Evolutionary conservation across 2,329 filamentous ascomycete genomes (phyloP).

Genomic region (Verticillium isaacii): DNA sequence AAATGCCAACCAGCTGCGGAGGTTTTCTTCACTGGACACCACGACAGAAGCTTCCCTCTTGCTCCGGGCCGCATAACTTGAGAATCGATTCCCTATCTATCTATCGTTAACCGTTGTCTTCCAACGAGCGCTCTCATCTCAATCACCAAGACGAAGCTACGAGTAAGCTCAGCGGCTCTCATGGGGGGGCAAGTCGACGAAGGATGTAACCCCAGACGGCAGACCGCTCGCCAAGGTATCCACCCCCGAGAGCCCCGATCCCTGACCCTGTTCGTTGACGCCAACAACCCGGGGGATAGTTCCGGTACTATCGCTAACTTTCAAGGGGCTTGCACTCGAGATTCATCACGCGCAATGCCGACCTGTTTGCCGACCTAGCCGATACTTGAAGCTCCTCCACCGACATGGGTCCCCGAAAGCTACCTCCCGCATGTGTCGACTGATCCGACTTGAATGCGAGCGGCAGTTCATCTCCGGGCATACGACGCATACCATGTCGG

Average conservation of each 20-base stretch:
- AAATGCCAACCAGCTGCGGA: no score
- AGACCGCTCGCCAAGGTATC: background rate
- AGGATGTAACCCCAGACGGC: background rate
- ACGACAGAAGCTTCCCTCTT: no score
- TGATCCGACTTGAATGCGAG: background rate
- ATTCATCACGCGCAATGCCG: background rate
- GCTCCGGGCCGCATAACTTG: no score
- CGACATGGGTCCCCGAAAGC: background rate
- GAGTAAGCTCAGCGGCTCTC: no score
- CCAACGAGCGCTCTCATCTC: no score
- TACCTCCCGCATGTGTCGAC: background rate
- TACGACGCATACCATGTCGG: background rate
- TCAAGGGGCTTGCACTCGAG: background rate
- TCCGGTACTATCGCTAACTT: background rate
- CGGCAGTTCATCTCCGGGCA: background rate
- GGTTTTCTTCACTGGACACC: no score
- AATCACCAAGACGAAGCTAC: no score
- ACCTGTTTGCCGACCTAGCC: background rate
- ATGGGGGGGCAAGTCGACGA: no score
- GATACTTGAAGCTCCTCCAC: background rate
- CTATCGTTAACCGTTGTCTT: no score
- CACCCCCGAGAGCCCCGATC: background rate
- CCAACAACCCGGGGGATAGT: background rate
- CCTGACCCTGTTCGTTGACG: background rate
- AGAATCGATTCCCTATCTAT: no score